Evolutionary conservation across 371 early-diverging fungal species (phyloP).

Genomic region (Smittium mucronatum): DNA sequence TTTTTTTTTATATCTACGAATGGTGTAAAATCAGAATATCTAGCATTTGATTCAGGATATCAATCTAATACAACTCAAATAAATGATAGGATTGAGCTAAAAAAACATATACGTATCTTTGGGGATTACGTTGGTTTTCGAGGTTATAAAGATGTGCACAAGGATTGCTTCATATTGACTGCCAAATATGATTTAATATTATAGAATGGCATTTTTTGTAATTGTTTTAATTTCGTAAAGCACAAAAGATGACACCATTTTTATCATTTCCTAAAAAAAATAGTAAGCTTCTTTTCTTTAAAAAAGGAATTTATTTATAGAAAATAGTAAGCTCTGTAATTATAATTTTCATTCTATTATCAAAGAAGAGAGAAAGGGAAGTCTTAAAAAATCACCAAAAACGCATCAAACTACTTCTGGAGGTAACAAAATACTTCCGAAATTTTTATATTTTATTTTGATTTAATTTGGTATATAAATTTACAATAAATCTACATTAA

Average conservation of each 20-base stretch:
- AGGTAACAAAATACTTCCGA: too few species aligned
- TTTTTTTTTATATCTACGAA: not conserved
- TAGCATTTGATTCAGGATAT: not conserved
- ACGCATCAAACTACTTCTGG: not conserved
- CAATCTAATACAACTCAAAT: too few species aligned
- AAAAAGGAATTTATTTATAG: too few species aligned
- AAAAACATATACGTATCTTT: not conserved
- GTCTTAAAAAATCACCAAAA: not conserved
- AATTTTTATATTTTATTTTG: not conserved
- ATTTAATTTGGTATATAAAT: not conserved
- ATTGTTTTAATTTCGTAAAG: not conserved
- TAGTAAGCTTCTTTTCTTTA: not conserved
- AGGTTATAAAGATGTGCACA: not conserved
- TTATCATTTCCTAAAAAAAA: not conserved
- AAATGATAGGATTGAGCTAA: not conserved
- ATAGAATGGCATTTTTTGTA: not conserved
- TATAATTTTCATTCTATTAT: too few species aligned
- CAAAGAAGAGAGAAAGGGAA: not conserved
- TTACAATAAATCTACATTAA: not conserved
- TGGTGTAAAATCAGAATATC: not conserved
- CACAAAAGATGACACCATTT: not conserved
- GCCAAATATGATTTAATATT: not conserved
- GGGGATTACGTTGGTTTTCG: not conserved
- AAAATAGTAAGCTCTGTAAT: too few species aligned
- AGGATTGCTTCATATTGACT: not conserved